These are phyloP conservation scores for Casuarina equisetifolia DNA, from an alignment of 306 rosid species.

Conservation along the genomic window DNA sequence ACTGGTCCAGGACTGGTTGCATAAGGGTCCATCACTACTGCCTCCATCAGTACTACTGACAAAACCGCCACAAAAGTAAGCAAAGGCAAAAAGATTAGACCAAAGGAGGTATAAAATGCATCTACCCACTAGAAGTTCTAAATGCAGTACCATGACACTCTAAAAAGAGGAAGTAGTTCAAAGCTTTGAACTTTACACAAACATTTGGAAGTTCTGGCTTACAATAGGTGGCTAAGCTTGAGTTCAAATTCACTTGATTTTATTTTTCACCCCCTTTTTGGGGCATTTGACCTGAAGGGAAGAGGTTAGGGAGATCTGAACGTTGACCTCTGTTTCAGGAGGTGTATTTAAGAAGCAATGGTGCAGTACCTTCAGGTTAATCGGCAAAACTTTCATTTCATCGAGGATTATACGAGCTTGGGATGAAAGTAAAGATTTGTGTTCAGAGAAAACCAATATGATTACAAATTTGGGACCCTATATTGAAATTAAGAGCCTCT, in stretches of 20 bases:
- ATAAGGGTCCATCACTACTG: constrained; percentile 61
- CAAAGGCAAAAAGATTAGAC: constrained; percentile 17
- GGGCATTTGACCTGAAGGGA: neutral
- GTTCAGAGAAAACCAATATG: neutral
- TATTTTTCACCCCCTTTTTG: neutral
- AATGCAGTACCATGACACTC: neutral
- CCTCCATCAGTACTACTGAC: constrained; percentile 59
- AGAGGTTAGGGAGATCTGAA: neutral
- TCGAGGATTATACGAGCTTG: neutral
- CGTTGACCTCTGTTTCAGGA: neutral
- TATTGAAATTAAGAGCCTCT: neutral
- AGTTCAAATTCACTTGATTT: constrained; percentile 8
- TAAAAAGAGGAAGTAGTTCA: neutral
- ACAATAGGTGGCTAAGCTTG: neutral
- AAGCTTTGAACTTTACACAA: neutral
- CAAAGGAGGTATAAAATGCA: neutral
- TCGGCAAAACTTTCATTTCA: neutral
- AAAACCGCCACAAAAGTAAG: constrained; percentile 20
- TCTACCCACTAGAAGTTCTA: neutral
- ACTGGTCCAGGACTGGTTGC: constrained; percentile 93
- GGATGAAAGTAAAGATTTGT: neutral
- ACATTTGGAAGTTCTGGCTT: neutral
- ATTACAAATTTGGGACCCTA: neutral
- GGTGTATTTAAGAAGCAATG: neutral
- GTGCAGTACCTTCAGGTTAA: neutral